phyloP scores from a whole-genome alignment of 805 yeast species.

The Candida cerambycidarum region DNA sequence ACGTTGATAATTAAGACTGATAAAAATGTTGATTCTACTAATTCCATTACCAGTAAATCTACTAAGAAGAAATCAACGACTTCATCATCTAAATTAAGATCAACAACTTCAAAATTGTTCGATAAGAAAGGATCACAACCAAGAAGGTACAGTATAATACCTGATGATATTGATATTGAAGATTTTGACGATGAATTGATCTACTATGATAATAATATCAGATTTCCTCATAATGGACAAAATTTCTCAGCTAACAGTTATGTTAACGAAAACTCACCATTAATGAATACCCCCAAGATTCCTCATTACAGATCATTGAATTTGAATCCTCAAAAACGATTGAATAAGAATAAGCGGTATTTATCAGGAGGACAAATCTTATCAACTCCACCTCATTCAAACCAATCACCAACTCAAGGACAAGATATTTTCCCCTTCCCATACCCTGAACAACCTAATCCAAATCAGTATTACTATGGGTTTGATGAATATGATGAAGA shows the following conservation, averaged over 20 bases:
- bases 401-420: constrained; percentile 11
- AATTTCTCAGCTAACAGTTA: constrained; percentile 19
- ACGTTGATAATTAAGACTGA: not conserved
- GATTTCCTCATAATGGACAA: constrained; percentile 34
- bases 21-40: constrained; percentile 12
- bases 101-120: constrained; percentile 72
- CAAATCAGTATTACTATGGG: constrained; percentile 31
- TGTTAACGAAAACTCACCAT: constrained; percentile 31
- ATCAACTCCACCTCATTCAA: constrained; percentile 9
- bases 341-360: constrained; percentile 33
- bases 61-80: constrained; percentile 29
- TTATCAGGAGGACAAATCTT: constrained; percentile 33
- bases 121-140: constrained; percentile 73
- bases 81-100: constrained; percentile 48
- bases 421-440: constrained; percentile 36
- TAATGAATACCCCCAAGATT: constrained; percentile 25
- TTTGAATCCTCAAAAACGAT: constrained; percentile 27
- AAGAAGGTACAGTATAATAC: constrained; percentile 69
- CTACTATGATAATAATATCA: constrained; percentile 42
- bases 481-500: constrained; percentile 43
- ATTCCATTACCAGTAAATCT: constrained; percentile 20
- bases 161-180: constrained; percentile 58
- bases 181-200: constrained; percentile 54
- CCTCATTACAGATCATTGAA: constrained; percentile 45
- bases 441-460: constrained; percentile 26